Conservation (phyloP, 352 stramenopile genomes). For the Hyaloperonospora brassicae region DNA sequence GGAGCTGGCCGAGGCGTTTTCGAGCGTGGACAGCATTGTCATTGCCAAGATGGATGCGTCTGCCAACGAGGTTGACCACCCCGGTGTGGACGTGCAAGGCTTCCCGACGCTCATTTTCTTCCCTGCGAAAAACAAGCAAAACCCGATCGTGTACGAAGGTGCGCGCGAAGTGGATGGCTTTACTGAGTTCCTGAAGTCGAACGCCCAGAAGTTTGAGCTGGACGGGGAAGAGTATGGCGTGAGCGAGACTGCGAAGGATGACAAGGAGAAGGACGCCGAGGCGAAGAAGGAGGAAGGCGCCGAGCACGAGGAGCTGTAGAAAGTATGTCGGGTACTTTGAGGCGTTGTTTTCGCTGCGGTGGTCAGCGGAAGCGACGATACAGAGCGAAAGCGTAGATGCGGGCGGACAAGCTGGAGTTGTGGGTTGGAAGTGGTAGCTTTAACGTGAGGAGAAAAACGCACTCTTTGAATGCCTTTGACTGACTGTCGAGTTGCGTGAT, state of each 20-base stretch:
- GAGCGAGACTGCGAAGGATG: conserved; percentile 17
- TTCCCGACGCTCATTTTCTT: conserved; percentile 96
- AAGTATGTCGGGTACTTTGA: conserved; percentile 5
- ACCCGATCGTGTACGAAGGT: conserved; percentile 81
- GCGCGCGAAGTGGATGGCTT: conserved; percentile 78
- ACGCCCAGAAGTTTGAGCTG: conserved; percentile 76
- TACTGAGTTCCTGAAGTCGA: conserved; percentile 83
- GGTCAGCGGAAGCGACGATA: too few species aligned
- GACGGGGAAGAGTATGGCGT: conserved; percentile 52
- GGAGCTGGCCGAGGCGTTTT: conserved; percentile 84
- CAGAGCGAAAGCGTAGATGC: too few species aligned
- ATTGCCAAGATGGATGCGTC: conserved; percentile 95
- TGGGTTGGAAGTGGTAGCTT: too few species aligned
- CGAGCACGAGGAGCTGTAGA: conserved; percentile 43
- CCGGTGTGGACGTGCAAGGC: conserved; percentile 83
- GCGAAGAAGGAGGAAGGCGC: conserved; percentile 31
- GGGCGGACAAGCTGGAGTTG: too few species aligned
- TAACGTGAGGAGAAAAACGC: too few species aligned
- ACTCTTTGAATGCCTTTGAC: too few species aligned
- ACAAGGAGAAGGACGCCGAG: conserved; percentile 11
- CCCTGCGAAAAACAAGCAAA: conserved; percentile 84
- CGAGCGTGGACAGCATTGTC: conserved; percentile 85
- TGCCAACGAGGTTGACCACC: conserved; percentile 91
- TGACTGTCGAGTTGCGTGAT: too few species aligned
- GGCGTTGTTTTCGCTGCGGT: too few species aligned